Base-by-base conservation (phyloP, 2,329 filamentous ascomycete genomes). In the Aspergillus proliferans region DNA sequence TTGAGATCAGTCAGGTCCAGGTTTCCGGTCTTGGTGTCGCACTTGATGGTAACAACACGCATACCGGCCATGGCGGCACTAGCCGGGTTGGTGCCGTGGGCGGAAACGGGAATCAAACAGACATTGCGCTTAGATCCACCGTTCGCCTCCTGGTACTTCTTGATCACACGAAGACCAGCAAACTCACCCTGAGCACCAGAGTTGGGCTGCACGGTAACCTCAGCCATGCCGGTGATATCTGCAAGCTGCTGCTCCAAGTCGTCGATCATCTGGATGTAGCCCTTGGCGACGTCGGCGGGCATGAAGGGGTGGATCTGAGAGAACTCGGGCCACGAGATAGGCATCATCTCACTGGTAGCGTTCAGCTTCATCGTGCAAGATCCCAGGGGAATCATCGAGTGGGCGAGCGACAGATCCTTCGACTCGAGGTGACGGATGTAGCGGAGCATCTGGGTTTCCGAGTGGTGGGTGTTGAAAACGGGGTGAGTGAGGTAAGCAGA, bases 341-440 rank as follows among this genome's bases (percentile, higher is more conserved):
- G 86, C 14, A 87, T 80, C 92, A 97, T 96, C 74, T 96, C 89
- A 0, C 88, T 88, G 3, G 91, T 93, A 39, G 87, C 88, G 68
- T 96, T 96, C 47, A 96, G 83, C 77, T 97, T 97, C 92, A 97
- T 97, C 12, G 92, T 97, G 76, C 92, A 97, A 1, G 92, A 96
- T 18, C 92, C 92, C 1, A 97, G 81, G 2, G 92, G 90, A 52
- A 97, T 97, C 92, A 97, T 97, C 14, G 91, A 96, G 73, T 97
- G 92, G 2, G 91, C 88, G 4, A 96, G 78, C 1, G 92, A 96
- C 12, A 97, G 75, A 66, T 97, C 92, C 75, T 95, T 96, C 45
- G 90, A 95, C 67, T 95, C 87, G 4, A 97, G 78, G 66, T 95
- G 88, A 65, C 92, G 80, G 60, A 97, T 95, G 72, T 97, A 97